A percentile compares a stretch with the other conserved stretches of the same genome.
phyloP scores from a whole-genome alignment of 208 protist species.

The Giardia duodenalis region DNA sequence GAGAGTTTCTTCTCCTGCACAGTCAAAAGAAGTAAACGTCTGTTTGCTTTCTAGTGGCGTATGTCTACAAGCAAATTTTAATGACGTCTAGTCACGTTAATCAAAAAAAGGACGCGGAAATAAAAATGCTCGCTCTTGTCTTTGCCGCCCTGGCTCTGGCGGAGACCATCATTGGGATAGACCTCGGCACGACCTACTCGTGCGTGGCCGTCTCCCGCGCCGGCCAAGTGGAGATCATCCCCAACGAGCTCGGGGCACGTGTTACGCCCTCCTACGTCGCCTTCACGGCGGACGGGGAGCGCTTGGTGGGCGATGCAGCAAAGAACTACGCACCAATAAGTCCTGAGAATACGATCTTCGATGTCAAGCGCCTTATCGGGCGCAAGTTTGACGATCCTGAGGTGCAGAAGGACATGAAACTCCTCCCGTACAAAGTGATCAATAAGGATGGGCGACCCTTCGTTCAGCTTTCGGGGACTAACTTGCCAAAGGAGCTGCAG shows the following conservation, averaged over 20 bases:
- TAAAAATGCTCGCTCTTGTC: not conserved
- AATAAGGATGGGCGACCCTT: constrained; percentile 54
- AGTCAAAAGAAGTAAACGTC: not conserved
- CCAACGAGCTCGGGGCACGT: constrained; percentile 57
- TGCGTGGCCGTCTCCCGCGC: constrained; percentile 31
- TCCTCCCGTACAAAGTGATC: constrained; percentile 67
- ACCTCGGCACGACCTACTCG: constrained; percentile 42
- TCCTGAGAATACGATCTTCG: constrained; percentile 70
- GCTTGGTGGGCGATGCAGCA: constrained; percentile 60
- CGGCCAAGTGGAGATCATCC: constrained; percentile 56
- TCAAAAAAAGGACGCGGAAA: too few relatives aligned
- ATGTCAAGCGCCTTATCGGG: constrained; percentile 72
- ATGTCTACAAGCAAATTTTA: too few relatives aligned
- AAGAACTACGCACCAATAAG: constrained; percentile 66
- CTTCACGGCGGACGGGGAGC: constrained; percentile 61
- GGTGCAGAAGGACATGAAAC: constrained; percentile 46
- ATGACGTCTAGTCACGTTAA: too few relatives aligned
- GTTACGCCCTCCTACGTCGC: constrained; percentile 66
- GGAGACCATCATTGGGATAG: constrained; percentile 39
- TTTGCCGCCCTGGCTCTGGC: not conserved
- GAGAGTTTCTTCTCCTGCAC: not conserved
- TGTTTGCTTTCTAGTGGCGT: too few relatives aligned
- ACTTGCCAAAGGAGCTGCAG: not conserved
- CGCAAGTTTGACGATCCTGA: constrained; percentile 54
- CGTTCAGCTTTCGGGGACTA: constrained; percentile 41